These are phyloP conservation scores for Strigomonas culicis DNA, from an alignment of 208 protist species.

Conservation along the genomic window DNA sequence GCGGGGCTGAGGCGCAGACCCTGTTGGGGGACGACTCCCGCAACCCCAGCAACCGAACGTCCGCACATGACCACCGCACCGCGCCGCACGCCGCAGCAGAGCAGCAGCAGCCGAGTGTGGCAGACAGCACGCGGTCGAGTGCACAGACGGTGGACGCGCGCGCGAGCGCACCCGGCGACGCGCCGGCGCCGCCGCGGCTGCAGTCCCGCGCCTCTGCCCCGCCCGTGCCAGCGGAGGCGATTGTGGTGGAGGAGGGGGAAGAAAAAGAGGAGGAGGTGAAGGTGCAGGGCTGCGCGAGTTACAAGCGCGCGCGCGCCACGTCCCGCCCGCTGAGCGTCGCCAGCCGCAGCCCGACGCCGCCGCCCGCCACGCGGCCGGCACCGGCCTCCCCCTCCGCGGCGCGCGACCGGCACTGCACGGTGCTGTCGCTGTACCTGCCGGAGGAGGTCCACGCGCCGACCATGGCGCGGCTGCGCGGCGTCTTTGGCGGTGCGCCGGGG, in stretches of 20 bases:
- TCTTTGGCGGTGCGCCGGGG: neutral
- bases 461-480: neutral
- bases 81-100: too few species aligned
- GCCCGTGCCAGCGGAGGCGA: neutral
- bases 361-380: too few species aligned
- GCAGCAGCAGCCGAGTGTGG: too few species aligned
- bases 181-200: neutral
- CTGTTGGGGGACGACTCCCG: too few species aligned
- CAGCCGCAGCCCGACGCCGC: slow-evolving; percentile 1
- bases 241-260: neutral
- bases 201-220: neutral
- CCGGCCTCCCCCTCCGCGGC: neutral
- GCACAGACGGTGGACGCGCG: too few species aligned
- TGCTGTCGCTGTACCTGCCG: neutral
- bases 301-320: neutral
- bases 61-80: too few species aligned
- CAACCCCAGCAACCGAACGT: too few species aligned
- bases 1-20: too few species aligned
- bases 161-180: too few species aligned
- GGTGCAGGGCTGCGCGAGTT: neutral
- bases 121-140: too few species aligned
- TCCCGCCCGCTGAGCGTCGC: slow-evolving; percentile 4
- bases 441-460: neutral
- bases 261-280: neutral
- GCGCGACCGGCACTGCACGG: neutral